phyloP scores from a whole-genome alignment of 176 grass and related monocot species.

The Oropetium thomaeum region DNA sequence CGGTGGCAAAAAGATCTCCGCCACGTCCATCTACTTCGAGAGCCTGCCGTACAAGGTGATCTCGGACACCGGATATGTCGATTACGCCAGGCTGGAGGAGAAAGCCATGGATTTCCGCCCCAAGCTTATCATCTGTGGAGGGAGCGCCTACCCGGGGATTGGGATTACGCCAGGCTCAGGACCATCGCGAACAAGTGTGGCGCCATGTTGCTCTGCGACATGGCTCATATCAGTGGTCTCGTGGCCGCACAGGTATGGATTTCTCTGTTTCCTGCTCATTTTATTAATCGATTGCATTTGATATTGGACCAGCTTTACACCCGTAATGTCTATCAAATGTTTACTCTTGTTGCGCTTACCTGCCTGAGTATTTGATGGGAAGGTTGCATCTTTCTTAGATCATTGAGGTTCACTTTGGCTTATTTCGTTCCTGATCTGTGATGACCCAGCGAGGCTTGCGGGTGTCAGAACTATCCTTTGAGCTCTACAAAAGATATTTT shows the following conservation, averaged over 20 bases:
- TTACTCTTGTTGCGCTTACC: background rate
- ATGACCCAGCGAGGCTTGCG: too few relatives aligned
- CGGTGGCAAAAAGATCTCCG: conserved; percentile 93
- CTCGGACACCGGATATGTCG: conserved; percentile 57
- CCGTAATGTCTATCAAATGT: background rate
- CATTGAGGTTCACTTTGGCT: background rate
- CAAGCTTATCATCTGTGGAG: conserved; percentile 97
- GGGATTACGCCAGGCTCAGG: conserved; percentile 87
- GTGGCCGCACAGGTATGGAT: conserved; percentile 78
- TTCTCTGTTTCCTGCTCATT: background rate
- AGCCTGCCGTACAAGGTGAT: conserved; percentile 94
- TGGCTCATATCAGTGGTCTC: conserved; percentile 98
- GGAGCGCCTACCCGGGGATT: conserved; percentile 95
- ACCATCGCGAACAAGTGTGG: conserved; percentile 85
- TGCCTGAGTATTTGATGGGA: background rate
- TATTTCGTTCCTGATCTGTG: too few relatives aligned
- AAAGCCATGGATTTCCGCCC: conserved; percentile 98
- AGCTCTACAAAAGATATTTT: too few relatives aligned
- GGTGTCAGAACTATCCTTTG: too few relatives aligned
- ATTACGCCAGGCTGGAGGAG: conserved; percentile 97
- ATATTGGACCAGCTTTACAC: background rate
- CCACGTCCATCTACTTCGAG: conserved; percentile 97
- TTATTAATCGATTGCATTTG: background rate
- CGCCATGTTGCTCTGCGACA: conserved; percentile 87
- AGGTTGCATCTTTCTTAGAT: background rate